phyloP scores from a whole-genome alignment of 306 rosid genomes.

The Cucumis melo region DNA sequence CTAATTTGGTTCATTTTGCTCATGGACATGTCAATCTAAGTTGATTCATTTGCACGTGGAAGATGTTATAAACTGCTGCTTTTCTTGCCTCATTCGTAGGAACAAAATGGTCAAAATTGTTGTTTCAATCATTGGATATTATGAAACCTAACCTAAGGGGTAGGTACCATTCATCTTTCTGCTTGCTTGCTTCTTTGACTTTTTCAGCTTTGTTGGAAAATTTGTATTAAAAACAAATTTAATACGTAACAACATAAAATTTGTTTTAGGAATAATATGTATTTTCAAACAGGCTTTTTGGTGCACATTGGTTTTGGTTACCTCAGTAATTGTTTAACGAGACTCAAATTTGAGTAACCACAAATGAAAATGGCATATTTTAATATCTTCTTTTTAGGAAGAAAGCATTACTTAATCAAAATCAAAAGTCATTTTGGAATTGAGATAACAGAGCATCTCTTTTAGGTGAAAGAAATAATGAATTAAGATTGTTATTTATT shows the following conservation, averaged over 20 bases:
- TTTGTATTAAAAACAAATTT: not conserved
- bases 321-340: not conserved
- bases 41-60: not conserved
- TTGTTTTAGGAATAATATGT: not conserved
- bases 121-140: not conserved
- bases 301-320: not conserved
- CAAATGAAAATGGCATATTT: not conserved
- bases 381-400: not conserved
- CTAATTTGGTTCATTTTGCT: conserved; percentile 16
- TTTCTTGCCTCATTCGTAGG: not conserved
- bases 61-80: not conserved
- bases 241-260: not conserved
- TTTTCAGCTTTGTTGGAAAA: not conserved
- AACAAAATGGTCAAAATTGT: not conserved
- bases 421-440: not conserved
- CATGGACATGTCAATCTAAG: not conserved
- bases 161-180: not conserved
- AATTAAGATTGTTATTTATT: not conserved
- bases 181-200: not conserved
- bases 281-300: not conserved
- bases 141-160: not conserved
- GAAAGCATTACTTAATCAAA: not conserved
- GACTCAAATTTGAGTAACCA: not conserved
- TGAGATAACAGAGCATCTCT: not conserved
- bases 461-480: not conserved